Base-by-base conservation (phyloP, 2,329 filamentous ascomycete genomes). In the Xylariaceae sp. region DNA sequence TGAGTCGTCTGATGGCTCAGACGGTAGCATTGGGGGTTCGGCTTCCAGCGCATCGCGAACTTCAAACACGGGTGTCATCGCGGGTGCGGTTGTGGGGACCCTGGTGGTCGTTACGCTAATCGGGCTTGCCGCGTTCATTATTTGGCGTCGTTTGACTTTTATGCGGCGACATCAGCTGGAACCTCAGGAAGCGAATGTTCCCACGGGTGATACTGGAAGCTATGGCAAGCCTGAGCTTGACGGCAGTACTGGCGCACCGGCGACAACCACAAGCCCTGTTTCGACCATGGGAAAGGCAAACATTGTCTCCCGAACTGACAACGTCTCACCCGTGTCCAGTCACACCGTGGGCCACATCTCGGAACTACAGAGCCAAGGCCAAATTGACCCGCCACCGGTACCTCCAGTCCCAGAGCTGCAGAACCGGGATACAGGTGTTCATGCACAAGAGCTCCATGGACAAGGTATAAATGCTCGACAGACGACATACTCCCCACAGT, bases 61-160 rank as follows among this genome's bases (percentile, higher is more conserved):
- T 34, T 48, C 54, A 7, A 61, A 54, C 35, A 47, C 42, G 3
- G 47, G 42, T 4, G 51, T 54, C 9, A 49, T 62, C 4, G 60
- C 59, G 4, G 54, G 65, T 2, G 64, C 55, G 3, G 60, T 61
- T 1, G 56, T 62, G 6, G 66, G 65, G 4, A 58, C 48, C 3
- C 45, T 66, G 8, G 57, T 43, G 2, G 63, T 58, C 4, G 47
- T 68, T 2, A 54, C 45, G 8, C 30, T 63, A 11, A 43, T 65
- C 28, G 55, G 45, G 3, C 61, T 59, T 0, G 45, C 58, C 0
- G 58, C 64, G 18, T 58, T 72, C 41, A 63, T 71, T 51, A 58
- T 69, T 32, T 55, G 55, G 43, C 48, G 53, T 15, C 49, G 51
- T 28, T 43, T 42, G 43, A 45, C 39, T 38, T 48, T 6, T 35